Conservation (phyloP, 1,139 yeast genomes). For the Candida sp. region DNA sequence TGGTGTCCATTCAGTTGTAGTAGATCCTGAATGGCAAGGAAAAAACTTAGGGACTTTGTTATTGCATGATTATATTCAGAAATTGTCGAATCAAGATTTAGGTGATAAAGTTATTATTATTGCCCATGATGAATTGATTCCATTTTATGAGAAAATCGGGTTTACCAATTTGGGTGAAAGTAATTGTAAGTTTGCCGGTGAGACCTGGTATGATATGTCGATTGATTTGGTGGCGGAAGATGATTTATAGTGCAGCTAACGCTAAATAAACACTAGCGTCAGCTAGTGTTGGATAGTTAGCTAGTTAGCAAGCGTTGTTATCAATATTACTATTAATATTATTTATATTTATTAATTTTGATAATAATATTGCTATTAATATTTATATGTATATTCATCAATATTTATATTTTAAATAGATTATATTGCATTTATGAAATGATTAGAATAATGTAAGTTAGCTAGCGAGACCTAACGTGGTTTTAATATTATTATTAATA, state of each 20-base stretch:
- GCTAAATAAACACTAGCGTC: too few species aligned
- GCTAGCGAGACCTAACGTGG: too few species aligned
- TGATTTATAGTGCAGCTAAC: constrained; percentile 22
- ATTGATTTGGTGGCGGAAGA: constrained; percentile 62
- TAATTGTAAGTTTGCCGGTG: constrained; percentile 56
- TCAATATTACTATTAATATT: too few species aligned
- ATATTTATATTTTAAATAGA: too few species aligned
- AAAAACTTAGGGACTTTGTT: constrained; percentile 79
- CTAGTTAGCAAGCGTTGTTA: too few species aligned
- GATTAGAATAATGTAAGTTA: too few species aligned
- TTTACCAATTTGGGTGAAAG: constrained; percentile 65
- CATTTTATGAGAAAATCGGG: constrained; percentile 80
- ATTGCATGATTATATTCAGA: constrained; percentile 87
- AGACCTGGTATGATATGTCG: constrained; percentile 64
- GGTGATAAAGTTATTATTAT: constrained; percentile 77
- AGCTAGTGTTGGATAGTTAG: too few species aligned
- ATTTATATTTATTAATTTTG: too few species aligned
- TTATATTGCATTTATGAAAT: too few species aligned
- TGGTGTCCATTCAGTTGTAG: constrained; percentile 80
- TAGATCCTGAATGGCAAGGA: constrained; percentile 78
- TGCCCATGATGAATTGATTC: constrained; percentile 65
- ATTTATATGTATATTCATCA: too few species aligned
- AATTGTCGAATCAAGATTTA: constrained; percentile 80
- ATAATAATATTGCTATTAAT: too few species aligned
- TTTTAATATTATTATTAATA: too few species aligned